These are phyloP conservation scores for Leptosphaerulina australis DNA, from an alignment of 2,329 filamentous ascomycete genomes.

Conservation along the genomic window DNA sequence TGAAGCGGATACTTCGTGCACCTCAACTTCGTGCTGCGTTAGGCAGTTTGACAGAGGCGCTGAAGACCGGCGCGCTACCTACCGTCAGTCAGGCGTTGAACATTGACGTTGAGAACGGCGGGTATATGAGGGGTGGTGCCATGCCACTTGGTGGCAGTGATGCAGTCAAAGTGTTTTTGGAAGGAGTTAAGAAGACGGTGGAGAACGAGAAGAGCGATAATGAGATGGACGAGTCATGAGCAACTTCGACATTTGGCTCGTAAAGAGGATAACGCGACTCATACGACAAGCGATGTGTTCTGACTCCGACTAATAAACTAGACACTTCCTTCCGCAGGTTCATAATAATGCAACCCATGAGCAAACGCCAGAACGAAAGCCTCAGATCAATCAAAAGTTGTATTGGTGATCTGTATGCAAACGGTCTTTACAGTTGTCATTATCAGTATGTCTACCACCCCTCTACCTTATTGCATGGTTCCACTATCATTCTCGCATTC, in stretches of 20 bases:
- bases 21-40: constrained; percentile 91
- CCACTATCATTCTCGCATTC: not conserved
- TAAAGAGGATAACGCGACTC: not conserved
- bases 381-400: not conserved
- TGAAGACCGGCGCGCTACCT: constrained; percentile 88
- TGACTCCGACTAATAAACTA: not conserved
- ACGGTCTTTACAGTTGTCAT: not conserved
- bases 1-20: constrained; percentile 82
- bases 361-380: not conserved
- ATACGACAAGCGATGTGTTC: not conserved
- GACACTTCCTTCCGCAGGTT: not conserved
- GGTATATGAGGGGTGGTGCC: constrained; percentile 75
- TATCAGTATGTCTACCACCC: not conserved
- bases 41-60: constrained; percentile 80
- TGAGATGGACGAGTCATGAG: constrained; percentile 44
- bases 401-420: not conserved
- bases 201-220: constrained; percentile 54
- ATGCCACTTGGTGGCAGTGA: constrained; percentile 87
- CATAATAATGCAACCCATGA: constrained; percentile 7
- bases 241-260: not conserved
- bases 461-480: not conserved
- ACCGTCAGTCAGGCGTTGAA: constrained; percentile 86
- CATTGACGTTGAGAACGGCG: constrained; percentile 82
- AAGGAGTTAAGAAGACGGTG: constrained; percentile 82
- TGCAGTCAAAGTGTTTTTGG: constrained; percentile 88